Evolutionary conservation across 495 filamentous ascomycete genomes (phyloP), one percentile per base, ranked within the genome.

Genomic region (Lasiosphaeriaceae sp.): DNA sequence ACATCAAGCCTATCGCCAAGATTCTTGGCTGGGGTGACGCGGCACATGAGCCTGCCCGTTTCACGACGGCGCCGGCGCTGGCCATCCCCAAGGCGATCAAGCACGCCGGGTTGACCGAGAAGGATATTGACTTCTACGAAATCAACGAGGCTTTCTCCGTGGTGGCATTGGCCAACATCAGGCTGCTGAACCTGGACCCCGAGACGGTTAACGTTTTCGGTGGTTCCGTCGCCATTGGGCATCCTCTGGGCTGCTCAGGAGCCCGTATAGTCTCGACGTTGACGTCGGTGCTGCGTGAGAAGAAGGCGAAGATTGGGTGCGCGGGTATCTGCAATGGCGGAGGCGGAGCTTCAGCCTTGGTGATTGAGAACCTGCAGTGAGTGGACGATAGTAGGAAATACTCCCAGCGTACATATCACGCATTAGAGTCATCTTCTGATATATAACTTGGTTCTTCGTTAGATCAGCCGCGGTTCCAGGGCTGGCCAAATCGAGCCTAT

Each of bases 71-170:
- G 4, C 94, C 94, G 22, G 83, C 94, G n/a, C 80, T 97, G 47
- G 94, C 94, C 26, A 94, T 98, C 54, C 94, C 94, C 57, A 97
- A 97, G 80, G 94, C 94, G 14, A 83, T 97, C 60, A 88, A 89
- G 79, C 92, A 98, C 72, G 94, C 94, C 35, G 85, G 86, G 55
- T 73, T 97, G 49, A 80, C 84, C 34, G 81, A 85, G 61, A 79
- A 86, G 45, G 76, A 86, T 39, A 82, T 98, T 50, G 93, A 97
- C 65, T 93, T 86, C 60, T 97, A 93, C 66, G 94, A 98, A 80
- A 96, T 98, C 80, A 98, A 98, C 74, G 94, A 98, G 77, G 94
- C 94, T 6, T 98, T 98, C 81, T 92, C 88, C 44, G 94, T 98
- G 22, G 94, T 98, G 46, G 92, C 94, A 16, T 77, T 97, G 47